Evolutionary conservation across 73 alveolate species (phyloP), one percentile per base, ranked within the genome.

Genomic region (Symbiodinium pilosum): DNA sequence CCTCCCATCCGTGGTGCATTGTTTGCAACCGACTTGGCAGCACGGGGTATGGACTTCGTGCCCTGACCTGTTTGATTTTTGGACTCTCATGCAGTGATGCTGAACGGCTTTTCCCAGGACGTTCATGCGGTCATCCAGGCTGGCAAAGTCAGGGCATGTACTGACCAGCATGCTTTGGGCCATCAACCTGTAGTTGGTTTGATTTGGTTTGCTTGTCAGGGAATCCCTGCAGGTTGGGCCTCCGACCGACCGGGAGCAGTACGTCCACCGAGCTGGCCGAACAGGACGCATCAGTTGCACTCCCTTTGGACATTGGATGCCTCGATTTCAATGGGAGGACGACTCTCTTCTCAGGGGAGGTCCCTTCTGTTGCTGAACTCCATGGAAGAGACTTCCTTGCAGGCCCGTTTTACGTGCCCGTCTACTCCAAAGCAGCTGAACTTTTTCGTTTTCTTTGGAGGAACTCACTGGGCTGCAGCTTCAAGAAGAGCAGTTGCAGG

Each of bases 241-340:
- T 32, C 88, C 97, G 11, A 84, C 51, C 36, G 97, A 91, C 54
- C 75, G 97, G 18, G 97, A 91, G 77, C 97, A 91, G 41, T 91
- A 91, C 26, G 89, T 91, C 28, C 88, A 91, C 89, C 87, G 97
- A 43, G 97, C 97, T 24, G 97, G 97, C 52, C 73, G 97, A 42
- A 91, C 97, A 91, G 97, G 97, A 91, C 86, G 26, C 81, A 43
- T n/a, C n/a, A n/a, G n/a, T n/a, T n/a, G n/a, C n/a, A n/a, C n/a
- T n/a, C n/a, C n/a, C n/a, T n/a, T n/a, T n/a, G n/a, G n/a, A n/a
- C n/a, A n/a, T n/a, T n/a, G n/a, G n/a, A n/a, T n/a, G n/a, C n/a
- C n/a, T n/a, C 14, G 59, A 47, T 14, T 14, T 47, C 21, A 14
- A 6, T 26, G 30, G 38, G 68, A 91, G 97, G 97, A 91, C 52